These are phyloP conservation scores for Fusarium buxicola DNA, from an alignment of 2,329 filamentous ascomycete genomes.

Conservation along the genomic window DNA sequence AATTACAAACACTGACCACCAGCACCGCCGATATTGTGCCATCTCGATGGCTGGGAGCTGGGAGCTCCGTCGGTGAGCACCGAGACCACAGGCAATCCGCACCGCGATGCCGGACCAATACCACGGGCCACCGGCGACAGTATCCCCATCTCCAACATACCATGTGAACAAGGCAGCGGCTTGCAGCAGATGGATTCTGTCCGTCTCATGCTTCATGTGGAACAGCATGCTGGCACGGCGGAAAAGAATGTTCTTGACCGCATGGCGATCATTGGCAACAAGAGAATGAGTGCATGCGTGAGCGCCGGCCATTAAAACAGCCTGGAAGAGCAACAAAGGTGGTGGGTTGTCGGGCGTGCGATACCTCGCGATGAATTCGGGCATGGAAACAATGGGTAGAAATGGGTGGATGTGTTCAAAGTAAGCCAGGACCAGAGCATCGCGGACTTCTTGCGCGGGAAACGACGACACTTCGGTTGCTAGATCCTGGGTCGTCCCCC, in stretches of 20 bases:
- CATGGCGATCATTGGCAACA: constrained; percentile 40
- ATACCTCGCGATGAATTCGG: constrained; percentile 41
- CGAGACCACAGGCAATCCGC: constrained; percentile 37
- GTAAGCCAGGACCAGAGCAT: constrained; percentile 38
- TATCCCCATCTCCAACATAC: constrained; percentile 43
- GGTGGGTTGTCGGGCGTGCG: constrained; percentile 38
- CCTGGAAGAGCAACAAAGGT: constrained; percentile 37
- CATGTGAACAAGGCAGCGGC: constrained; percentile 41
- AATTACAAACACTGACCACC: constrained; percentile 43
- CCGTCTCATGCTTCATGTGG: constrained; percentile 43
- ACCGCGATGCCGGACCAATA: constrained; percentile 44
- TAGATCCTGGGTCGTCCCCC: constrained; percentile 40
- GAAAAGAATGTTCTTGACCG: constrained; percentile 44
- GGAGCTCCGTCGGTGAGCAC: constrained; percentile 35
- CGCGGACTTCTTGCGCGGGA: constrained; percentile 42
- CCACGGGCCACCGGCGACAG: constrained; percentile 40
- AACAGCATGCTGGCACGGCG: constrained; percentile 43
- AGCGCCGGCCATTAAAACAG: constrained; percentile 42
- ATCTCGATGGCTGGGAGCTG: constrained; percentile 38
- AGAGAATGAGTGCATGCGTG: constrained; percentile 42
- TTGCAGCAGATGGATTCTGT: constrained; percentile 42
- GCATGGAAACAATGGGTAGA: constrained; percentile 40
- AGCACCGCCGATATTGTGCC: constrained; percentile 41
- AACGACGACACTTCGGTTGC: constrained; percentile 40
- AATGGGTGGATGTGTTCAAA: constrained; percentile 45